Conservation (phyloP, 2,329 filamentous ascomycete species). For the Xylaria polymorpha region DNA sequence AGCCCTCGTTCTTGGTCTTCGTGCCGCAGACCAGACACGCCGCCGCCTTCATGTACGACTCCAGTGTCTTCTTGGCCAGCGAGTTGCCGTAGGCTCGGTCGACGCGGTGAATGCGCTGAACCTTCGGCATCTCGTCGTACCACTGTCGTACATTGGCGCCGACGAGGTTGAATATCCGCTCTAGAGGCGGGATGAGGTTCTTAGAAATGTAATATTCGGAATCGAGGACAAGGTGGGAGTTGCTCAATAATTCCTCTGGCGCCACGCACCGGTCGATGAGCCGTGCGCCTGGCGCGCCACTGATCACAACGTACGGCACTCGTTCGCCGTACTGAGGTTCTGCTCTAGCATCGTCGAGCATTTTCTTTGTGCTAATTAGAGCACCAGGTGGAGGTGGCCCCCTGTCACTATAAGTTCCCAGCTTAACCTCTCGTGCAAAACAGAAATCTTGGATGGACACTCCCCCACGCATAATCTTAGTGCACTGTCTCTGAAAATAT, state of each 20-base stretch:
- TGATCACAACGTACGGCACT: conserved; percentile 92
- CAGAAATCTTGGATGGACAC: conserved; percentile 96
- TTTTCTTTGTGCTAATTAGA: conserved; percentile 84
- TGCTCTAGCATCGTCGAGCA: conserved; percentile 85
- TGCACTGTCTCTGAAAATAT: conserved; percentile 91
- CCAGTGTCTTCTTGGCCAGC: conserved; percentile 76
- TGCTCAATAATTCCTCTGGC: conserved; percentile 82
- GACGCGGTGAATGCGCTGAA: conserved; percentile 78
- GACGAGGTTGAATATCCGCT: conserved; percentile 96
- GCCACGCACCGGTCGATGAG: conserved; percentile 91
- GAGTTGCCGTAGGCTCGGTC: conserved; percentile 52
- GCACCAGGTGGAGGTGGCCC: conserved; percentile 87
- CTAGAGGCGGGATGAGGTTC: conserved; percentile 92
- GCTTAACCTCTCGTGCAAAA: conserved; percentile 90
- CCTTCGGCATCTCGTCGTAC: conserved; percentile 97
- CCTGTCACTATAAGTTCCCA: conserved; percentile 87
- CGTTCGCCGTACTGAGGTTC: conserved; percentile 97
- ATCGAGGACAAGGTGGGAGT: conserved; percentile 83
- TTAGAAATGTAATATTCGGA: conserved; percentile 97
- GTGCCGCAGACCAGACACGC: conserved; percentile 81
- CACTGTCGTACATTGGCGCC: conserved; percentile 90
- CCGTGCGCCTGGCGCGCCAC: conserved; percentile 85
- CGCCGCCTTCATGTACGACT: conserved; percentile 88
- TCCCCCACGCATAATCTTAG: conserved; percentile 89
- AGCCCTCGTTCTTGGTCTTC: conserved; percentile 57